Conservation (phyloP, 1,284 basidiomycete genomes). For the Trichosporon sp. region DNA sequence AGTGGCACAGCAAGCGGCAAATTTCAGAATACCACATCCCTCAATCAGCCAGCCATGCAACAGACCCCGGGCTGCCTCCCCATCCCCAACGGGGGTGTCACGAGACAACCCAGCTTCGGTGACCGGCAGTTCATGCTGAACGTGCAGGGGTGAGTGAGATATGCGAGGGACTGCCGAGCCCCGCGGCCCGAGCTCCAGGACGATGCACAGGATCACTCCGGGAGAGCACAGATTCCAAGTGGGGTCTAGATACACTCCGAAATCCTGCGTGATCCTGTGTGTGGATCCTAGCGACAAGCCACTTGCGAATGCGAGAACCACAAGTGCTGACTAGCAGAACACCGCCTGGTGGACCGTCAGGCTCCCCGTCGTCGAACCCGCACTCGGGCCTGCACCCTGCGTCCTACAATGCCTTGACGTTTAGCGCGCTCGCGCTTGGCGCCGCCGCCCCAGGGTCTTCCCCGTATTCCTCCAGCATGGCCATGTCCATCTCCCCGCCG, state of each 20-base stretch:
- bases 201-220: neutral
- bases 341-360: slow-evolving; percentile 25
- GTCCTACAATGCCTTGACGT: slow-evolving; percentile 42
- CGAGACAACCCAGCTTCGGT: slow-evolving; percentile 14
- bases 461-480: slow-evolving; percentile 40
- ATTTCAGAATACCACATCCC: neutral
- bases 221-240: neutral
- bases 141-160: slow-evolving; percentile 18
- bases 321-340: slow-evolving; percentile 19
- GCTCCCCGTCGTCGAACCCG: slow-evolving; percentile 33
- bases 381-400: slow-evolving; percentile 46
- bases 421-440: slow-evolving; percentile 45
- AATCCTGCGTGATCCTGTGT: neutral
- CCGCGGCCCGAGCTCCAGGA: neutral
- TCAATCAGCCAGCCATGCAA: neutral
- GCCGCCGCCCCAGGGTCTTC: slow-evolving; percentile 36
- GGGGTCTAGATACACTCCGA: neutral
- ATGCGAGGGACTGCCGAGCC: neutral
- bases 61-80: slow-evolving; percentile 17
- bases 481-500: slow-evolving; percentile 53
- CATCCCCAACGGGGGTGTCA: slow-evolving; percentile 18
- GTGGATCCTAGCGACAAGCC: too few relatives aligned
- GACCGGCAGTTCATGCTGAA: slow-evolving; percentile 18
- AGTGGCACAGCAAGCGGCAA: slow-evolving; percentile 2
- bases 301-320: neutral